Percentiles rank a stretch among this genome's conserved stretches.
These are phyloP conservation scores for Babesia sp. DNA, from an alignment of 169 alveolate species.

Conservation along the genomic window DNA sequence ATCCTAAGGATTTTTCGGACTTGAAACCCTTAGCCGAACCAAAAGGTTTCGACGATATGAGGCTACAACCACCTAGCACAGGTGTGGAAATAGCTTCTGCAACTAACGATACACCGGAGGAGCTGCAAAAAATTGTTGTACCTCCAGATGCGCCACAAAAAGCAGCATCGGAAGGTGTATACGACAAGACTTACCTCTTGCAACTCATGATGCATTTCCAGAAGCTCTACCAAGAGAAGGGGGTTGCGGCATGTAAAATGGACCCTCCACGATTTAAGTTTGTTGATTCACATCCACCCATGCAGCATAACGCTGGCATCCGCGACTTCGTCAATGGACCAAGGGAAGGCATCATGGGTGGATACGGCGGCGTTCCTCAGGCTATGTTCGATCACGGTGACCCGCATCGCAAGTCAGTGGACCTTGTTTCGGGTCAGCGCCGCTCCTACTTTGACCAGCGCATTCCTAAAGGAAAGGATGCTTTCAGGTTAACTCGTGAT, in stretches of 20 bases:
- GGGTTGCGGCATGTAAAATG: neutral
- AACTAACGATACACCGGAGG: neutral
- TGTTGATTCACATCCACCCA: neutral
- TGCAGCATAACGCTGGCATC: neutral
- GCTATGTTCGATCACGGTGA: slow-evolving; percentile 26
- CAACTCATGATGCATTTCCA: slow-evolving; percentile 43
- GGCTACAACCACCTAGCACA: neutral
- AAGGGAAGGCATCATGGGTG: neutral
- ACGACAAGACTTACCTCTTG: slow-evolving; percentile 38
- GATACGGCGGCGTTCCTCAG: neutral
- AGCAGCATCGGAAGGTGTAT: slow-evolving; percentile 27
- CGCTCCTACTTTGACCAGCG: slow-evolving; percentile 46
- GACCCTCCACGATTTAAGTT: slow-evolving; percentile 19
- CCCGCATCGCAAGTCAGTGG: slow-evolving; percentile 7
- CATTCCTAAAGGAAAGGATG: slow-evolving; percentile 11
- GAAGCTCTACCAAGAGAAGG: slow-evolving; percentile 6
- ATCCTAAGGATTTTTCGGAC: neutral
- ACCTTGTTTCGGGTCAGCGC: slow-evolving; percentile 7
- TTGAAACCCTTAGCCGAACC: neutral
- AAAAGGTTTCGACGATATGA: slow-evolving; percentile 2
- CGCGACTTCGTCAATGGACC: slow-evolving; percentile 12
- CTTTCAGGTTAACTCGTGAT: slow-evolving; percentile 5
- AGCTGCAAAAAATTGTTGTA: neutral
- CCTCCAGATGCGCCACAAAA: slow-evolving; percentile 25
- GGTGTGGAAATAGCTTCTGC: neutral